phyloP scores from a whole-genome alignment of 176 grass and related monocot genomes.

The Coix lacrymajobi region DNA sequence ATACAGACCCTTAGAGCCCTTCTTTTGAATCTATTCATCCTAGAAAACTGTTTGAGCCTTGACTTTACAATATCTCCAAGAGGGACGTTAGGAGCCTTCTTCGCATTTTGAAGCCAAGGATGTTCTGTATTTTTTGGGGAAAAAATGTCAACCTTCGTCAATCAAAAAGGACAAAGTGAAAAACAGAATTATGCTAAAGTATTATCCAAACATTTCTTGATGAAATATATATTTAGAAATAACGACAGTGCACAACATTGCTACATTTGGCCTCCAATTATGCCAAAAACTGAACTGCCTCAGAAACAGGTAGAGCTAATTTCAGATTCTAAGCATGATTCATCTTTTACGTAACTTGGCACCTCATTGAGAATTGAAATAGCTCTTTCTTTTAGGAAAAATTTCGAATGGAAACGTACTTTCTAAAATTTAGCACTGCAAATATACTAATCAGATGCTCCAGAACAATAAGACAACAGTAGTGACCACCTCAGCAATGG shows the following conservation, averaged over 20 bases:
- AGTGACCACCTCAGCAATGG: not conserved
- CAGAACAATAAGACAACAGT: not conserved
- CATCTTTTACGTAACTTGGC: not conserved
- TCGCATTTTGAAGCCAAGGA: conserved; percentile 96
- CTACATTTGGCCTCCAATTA: not conserved
- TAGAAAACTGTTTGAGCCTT: conserved; percentile 98
- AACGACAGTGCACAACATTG: not conserved
- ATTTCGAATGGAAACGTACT: not conserved
- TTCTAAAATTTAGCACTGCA: not conserved
- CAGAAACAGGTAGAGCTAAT: not conserved
- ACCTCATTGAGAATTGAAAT: not conserved
- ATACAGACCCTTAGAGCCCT: conserved; percentile 81
- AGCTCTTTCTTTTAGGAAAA: not conserved
- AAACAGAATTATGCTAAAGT: not conserved
- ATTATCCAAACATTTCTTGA: not conserved
- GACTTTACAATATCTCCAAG: conserved; percentile 99
- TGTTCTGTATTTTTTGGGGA: conserved; percentile 45
- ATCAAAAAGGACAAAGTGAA: not conserved
- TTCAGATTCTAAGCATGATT: not conserved
- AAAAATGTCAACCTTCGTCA: not conserved
- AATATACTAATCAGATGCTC: not conserved
- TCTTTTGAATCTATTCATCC: conserved; percentile 99
- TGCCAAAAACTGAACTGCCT: not conserved
- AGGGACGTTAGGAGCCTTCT: conserved; percentile 98
- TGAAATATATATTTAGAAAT: not conserved